Conservation (phyloP, 805 yeast species). For the Priceomyces carsonii region DNA sequence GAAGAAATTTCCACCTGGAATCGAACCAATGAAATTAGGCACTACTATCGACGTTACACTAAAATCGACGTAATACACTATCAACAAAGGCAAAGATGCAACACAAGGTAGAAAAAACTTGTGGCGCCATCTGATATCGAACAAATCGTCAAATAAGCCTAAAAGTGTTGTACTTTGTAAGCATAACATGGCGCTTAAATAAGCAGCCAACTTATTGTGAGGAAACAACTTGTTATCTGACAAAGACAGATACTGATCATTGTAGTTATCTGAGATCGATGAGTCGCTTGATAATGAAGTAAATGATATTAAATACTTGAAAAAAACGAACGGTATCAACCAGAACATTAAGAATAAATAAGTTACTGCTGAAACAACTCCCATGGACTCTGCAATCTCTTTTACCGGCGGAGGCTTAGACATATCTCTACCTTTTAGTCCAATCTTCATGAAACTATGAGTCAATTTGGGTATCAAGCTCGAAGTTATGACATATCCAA, state of each 20-base stretch:
- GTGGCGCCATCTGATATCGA: slow-evolving; percentile 96
- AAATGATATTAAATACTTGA: slow-evolving; percentile 63
- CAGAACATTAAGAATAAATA: slow-evolving; percentile 79
- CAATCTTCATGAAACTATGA: slow-evolving; percentile 67
- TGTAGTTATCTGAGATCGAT: slow-evolving; percentile 31
- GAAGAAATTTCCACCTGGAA: slow-evolving; percentile 25
- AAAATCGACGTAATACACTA: slow-evolving; percentile 91
- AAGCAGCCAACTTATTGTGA: slow-evolving; percentile 80
- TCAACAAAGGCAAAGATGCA: slow-evolving; percentile 86
- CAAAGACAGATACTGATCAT: slow-evolving; percentile 33
- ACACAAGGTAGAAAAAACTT: slow-evolving; percentile 94
- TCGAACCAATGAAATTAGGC: slow-evolving; percentile 60
- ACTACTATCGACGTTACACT: slow-evolving; percentile 86
- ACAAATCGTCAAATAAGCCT: slow-evolving; percentile 92
- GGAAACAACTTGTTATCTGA: slow-evolving; percentile 55
- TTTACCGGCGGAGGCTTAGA: slow-evolving; percentile 70
- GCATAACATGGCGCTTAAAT: slow-evolving; percentile 80
- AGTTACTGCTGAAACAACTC: slow-evolving; percentile 82
- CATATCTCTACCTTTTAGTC: slow-evolving; percentile 83
- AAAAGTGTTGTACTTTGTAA: slow-evolving; percentile 79
- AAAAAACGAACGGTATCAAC: slow-evolving; percentile 86
- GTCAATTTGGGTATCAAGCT: slow-evolving; percentile 69
- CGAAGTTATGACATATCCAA: slow-evolving; percentile 64
- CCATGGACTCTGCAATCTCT: slow-evolving; percentile 83
- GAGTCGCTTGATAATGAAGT: slow-evolving; percentile 36